These are phyloP conservation scores for Cladosporium halotolerans DNA, from an alignment of 2,329 filamentous ascomycete genomes.

Conservation along the genomic window DNA sequence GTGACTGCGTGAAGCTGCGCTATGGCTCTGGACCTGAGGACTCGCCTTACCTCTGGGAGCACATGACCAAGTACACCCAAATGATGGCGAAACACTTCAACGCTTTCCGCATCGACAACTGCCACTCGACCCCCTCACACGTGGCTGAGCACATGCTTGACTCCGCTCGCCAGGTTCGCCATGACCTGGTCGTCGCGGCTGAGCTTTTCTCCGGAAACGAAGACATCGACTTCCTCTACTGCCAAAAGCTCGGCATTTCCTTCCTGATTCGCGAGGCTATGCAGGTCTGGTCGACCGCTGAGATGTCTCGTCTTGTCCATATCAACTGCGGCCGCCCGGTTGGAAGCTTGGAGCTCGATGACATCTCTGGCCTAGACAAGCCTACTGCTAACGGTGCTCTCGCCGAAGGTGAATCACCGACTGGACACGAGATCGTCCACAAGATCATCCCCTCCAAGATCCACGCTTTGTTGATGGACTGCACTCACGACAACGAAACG, in stretches of 20 bases:
- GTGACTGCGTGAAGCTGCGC: constrained; percentile 93
- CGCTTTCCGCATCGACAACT: constrained; percentile 96
- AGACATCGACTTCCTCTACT: constrained; percentile 92
- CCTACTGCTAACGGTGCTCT: constrained; percentile 20
- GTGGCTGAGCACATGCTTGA: constrained; percentile 94
- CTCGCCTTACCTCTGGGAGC: constrained; percentile 90
- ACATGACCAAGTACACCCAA: constrained; percentile 88
- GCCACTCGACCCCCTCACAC: constrained; percentile 89
- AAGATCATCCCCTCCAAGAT: constrained; percentile 82
- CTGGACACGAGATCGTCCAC: constrained; percentile 60
- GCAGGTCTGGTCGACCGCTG: constrained; percentile 94
- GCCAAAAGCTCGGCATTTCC: constrained; percentile 84
- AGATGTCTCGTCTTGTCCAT: constrained; percentile 88
- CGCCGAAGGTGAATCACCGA: constrained; percentile 28
- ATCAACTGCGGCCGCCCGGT: constrained; percentile 89
- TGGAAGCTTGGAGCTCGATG: constrained; percentile 93
- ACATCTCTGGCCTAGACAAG: constrained; percentile 60
- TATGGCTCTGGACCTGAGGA: constrained; percentile 77
- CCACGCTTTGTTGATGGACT: constrained; percentile 97
- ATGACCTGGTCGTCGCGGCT: constrained; percentile 84
- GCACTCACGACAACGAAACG: constrained; percentile 96
- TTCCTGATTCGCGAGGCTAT: constrained; percentile 94
- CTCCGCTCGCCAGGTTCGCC: constrained; percentile 79
- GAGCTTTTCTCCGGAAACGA: constrained; percentile 95
- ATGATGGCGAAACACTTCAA: constrained; percentile 92